Conservation (phyloP, 1,284 basidiomycete genomes). For the Taiwanofungus camphoratus region DNA sequence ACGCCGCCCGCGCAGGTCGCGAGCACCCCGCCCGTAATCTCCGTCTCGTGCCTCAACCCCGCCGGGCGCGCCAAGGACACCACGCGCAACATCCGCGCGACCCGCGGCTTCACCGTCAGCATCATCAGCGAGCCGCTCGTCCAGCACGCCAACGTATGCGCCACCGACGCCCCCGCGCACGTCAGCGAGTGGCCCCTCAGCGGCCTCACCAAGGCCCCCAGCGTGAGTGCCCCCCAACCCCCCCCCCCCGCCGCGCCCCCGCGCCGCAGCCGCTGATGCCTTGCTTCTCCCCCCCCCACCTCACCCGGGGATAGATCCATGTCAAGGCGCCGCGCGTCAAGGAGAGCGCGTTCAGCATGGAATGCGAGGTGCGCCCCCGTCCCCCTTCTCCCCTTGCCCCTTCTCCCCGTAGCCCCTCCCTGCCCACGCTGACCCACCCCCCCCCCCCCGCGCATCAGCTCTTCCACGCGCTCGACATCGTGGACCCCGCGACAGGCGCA, state of each 20-base stretch:
- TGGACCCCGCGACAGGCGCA: conserved; percentile 33
- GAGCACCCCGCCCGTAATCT: conserved; percentile 62
- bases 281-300: background rate
- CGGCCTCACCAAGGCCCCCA: conserved; percentile 58
- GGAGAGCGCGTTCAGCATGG: conserved; percentile 70
- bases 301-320: conserved; percentile 15
- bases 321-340: conserved; percentile 63
- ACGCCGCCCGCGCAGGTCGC: conserved; percentile 34
- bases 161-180: conserved; percentile 59
- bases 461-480: conserved; percentile 52
- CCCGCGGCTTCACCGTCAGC: conserved; percentile 69
- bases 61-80: conserved; percentile 52
- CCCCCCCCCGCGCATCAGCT: conserved; percentile 30
- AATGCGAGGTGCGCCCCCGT: conserved; percentile 52
- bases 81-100: conserved; percentile 58
- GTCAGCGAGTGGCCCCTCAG: conserved; percentile 71
- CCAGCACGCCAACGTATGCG: conserved; percentile 66
- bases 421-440: background rate
- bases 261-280: no score
- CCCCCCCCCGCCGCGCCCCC: no score
- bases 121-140: conserved; percentile 74
- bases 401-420: no score
- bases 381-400: no score
- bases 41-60: conserved; percentile 36
- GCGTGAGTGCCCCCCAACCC: conserved; percentile 43